phyloP scores from a whole-genome alignment of 495 filamentous ascomycete species.

The Neurospora terricola region DNA sequence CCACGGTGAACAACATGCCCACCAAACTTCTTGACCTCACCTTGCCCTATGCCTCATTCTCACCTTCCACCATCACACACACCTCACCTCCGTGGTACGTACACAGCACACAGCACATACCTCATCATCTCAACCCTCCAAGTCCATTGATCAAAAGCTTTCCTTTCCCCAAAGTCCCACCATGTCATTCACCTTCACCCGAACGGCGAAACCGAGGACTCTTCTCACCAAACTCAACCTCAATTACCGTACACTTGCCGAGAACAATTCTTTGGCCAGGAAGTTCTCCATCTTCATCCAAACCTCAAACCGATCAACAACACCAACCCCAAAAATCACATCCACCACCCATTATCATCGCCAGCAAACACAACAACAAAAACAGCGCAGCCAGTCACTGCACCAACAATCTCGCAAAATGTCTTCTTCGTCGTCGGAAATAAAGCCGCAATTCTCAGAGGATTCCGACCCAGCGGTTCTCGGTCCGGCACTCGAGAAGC shows the following conservation, averaged over 20 bases:
- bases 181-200: background rate
- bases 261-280: background rate
- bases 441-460: conserved; percentile 17
- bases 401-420: background rate
- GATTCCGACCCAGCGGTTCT: conserved; percentile 21
- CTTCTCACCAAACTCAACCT: background rate
- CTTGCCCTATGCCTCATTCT: background rate
- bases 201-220: background rate
- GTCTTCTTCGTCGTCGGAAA: background rate
- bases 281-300: background rate
- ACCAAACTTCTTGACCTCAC: background rate
- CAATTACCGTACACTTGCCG: background rate
- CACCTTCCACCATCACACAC: background rate
- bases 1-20: background rate
- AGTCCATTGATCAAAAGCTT: background rate
- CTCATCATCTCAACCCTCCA: background rate
- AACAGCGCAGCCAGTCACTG: background rate
- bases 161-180: background rate
- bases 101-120: background rate
- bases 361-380: background rate
- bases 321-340: background rate
- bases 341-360: background rate
- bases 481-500: conserved; percentile 3
- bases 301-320: background rate
- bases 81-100: background rate